A percentile compares a stretch with the other conserved stretches of the same genome.
phyloP scores from a whole-genome alignment of 2,329 filamentous ascomycete genomes.

The Neofusicoccum umdonicola region DNA sequence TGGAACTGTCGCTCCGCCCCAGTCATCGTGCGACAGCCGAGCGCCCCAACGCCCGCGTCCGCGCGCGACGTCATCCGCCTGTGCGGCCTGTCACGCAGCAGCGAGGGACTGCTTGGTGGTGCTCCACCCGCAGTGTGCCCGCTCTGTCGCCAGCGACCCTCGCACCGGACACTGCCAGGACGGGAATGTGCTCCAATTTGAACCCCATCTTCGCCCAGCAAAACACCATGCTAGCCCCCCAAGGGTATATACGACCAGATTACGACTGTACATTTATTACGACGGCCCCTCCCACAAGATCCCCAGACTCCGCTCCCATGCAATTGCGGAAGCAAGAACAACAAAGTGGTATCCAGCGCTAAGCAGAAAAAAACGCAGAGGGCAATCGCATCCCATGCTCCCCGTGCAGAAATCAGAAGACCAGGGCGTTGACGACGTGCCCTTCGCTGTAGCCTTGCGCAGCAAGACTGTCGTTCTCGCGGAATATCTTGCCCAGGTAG shows the following conservation, averaged over 20 bases:
- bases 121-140: not conserved
- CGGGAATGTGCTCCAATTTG: not conserved
- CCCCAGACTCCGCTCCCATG: slow-evolving; percentile 3
- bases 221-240: not conserved
- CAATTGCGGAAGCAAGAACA: not conserved
- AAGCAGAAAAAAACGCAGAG: not conserved
- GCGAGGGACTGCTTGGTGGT: not conserved
- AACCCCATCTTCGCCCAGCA: not conserved
- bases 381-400: too few species aligned
- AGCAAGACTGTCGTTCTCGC: slow-evolving; percentile 63
- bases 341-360: slow-evolving; percentile 12
- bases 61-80: not conserved
- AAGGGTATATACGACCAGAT: not conserved
- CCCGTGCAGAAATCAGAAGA: slow-evolving; percentile 42
- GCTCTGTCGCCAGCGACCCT: not conserved
- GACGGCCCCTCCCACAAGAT: not conserved
- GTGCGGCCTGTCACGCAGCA: not conserved
- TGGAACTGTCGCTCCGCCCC: not conserved
- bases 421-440: slow-evolving; percentile 74
- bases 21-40: not conserved
- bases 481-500: slow-evolving; percentile 78
- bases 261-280: not conserved
- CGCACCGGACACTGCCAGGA: not conserved
- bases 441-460: slow-evolving; percentile 74
- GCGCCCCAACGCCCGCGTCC: not conserved